Evolutionary conservation across 495 filamentous ascomycete species (phyloP), one percentile per base, ranked within the genome.

Genomic region (Neurospora tetrasperma): DNA sequence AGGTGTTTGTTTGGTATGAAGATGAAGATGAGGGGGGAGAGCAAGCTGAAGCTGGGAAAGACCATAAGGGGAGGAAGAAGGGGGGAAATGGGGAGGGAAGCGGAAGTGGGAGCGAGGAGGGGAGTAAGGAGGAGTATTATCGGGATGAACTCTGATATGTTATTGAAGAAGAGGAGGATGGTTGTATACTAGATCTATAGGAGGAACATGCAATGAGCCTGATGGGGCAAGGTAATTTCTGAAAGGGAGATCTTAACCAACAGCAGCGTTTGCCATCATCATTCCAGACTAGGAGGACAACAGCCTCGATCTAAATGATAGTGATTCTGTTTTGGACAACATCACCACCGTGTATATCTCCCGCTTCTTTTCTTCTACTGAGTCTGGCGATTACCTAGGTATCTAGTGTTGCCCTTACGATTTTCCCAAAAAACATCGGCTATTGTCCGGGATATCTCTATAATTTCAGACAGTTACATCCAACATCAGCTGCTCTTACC

Each of bases 91-190:
- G 72, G 2, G 59, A 39, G 14, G 69, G 66, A 48, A 73, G n/a
- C 27, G 42, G 12, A 69, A 78, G 27, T 71, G 69, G 5, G 69
- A 70, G 80, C 11, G 76, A 76, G 12, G 73, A 81, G 71, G 85
- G 85, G 5, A 84, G 83, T 46, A 76, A 84, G 70, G 84, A 86
- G 73, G 77, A 80, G 69, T 83, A 84, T 73, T 84, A 81, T 78
- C 83, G 82, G 70, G 85, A 86, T 44, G 84, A 85, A 27, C 74
- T 87, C 71, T 62, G 54, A 62, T 27, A 9, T 41, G 16, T 38
- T 6, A 38, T 38, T 6, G 35, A 38, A 38, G 4, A 16, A 1
- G 27, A 62, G 35, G 35, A 39, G 2, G 27, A 35, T 14, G 54
- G 42, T 4, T 70, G 39, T 69, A 71, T 43, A 68, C 20, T 31